phyloP scores from a whole-genome alignment of 2,329 filamentous ascomycete genomes.

The Sporothrix schenckii region DNA sequence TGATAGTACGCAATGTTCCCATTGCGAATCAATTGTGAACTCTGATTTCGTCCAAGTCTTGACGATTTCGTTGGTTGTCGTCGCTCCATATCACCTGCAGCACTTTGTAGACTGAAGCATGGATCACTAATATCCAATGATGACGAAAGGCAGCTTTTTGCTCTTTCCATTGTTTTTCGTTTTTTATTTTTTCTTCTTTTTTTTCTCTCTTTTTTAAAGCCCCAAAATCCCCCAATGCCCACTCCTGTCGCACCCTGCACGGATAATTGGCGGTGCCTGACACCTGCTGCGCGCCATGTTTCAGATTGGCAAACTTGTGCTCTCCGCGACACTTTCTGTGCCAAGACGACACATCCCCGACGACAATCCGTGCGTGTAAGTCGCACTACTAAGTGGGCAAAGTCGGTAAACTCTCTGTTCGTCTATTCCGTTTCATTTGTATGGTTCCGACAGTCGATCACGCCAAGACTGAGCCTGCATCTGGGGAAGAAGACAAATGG shows the following conservation, averaged over 20 bases:
- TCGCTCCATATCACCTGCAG: background rate
- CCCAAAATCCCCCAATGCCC: background rate
- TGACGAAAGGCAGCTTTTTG: background rate
- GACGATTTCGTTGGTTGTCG: background rate
- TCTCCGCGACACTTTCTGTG: slow-evolving; percentile 26
- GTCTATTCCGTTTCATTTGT: slow-evolving; percentile 11
- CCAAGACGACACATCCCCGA: slow-evolving; percentile 25
- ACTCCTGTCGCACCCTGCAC: background rate
- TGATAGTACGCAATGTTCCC: background rate
- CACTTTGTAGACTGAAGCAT: background rate
- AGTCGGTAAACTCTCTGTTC: background rate
- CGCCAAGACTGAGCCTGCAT: slow-evolving; percentile 16
- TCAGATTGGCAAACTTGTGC: background rate
- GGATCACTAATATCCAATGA: background rate
- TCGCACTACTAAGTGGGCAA: background rate
- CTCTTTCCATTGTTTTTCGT: background rate
- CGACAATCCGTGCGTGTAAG: slow-evolving; percentile 18
- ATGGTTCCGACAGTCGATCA: slow-evolving; percentile 24
- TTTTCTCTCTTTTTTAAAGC: background rate
- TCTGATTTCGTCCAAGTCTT: too few relatives aligned
- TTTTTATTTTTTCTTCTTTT: background rate
- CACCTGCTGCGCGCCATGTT: slow-evolving; percentile 22
- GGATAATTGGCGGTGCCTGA: slow-evolving; percentile 1
- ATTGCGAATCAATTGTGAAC: background rate
- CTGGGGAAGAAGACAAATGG: background rate